Conservation (phyloP, 345 rosid genomes). For the Aquilaria malaccensis region DNA sequence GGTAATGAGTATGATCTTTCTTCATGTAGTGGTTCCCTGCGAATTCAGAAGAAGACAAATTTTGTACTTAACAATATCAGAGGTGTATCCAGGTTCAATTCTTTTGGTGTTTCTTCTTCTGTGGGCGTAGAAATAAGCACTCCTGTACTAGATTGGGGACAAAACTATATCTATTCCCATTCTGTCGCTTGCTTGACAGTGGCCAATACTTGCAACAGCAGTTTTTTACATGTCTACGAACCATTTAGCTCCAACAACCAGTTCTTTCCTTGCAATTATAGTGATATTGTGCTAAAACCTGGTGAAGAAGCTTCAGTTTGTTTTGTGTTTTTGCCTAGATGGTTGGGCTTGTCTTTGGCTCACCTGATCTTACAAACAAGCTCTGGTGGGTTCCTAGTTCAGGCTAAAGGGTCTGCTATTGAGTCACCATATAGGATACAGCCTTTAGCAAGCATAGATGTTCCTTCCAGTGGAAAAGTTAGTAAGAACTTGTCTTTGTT, state of each 20-base stretch:
- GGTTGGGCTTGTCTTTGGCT: slow-evolving; percentile 49
- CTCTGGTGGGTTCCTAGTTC: slow-evolving; percentile 61
- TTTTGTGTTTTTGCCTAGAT: slow-evolving; percentile 59
- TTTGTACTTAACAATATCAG: slow-evolving; percentile 20
- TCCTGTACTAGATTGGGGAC: slow-evolving; percentile 54
- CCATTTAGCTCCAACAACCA: slow-evolving; percentile 51
- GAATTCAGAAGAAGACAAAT: slow-evolving; percentile 21
- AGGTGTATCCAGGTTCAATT: slow-evolving; percentile 25
- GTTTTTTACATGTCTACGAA: slow-evolving; percentile 48
- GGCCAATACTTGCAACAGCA: slow-evolving; percentile 49
- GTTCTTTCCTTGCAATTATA: slow-evolving; percentile 62
- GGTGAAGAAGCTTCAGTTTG: slow-evolving; percentile 57
- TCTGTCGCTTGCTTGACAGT: slow-evolving; percentile 51
- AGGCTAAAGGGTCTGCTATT: slow-evolving; percentile 49
- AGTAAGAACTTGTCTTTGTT: slow-evolving; percentile 49
- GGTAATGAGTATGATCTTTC: slow-evolving; percentile 32
- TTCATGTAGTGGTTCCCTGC: slow-evolving; percentile 34
- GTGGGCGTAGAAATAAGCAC: slow-evolving; percentile 44
- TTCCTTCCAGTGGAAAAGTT: slow-evolving; percentile 31
- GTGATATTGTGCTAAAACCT: slow-evolving; percentile 42
- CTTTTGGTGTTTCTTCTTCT: slow-evolving; percentile 25
- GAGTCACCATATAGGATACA: slow-evolving; percentile 50
- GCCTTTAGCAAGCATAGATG: slow-evolving; percentile 30
- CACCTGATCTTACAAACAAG: slow-evolving; percentile 58
- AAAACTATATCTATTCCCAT: slow-evolving; percentile 39